phyloP scores from a whole-genome alignment of 257 asterid species.

The Solanum medicagineum region DNA sequence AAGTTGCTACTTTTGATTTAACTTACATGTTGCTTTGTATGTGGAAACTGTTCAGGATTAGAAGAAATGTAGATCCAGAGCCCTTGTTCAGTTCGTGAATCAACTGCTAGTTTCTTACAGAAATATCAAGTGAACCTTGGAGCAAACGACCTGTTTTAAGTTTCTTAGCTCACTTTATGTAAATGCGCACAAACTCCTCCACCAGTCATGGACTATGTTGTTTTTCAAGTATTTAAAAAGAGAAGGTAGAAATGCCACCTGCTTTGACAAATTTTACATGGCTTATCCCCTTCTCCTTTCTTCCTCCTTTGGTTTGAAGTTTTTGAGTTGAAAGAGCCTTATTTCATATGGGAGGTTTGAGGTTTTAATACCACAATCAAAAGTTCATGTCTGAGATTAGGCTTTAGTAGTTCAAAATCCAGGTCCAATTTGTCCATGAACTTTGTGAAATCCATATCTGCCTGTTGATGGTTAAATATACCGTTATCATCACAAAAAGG shows the following conservation, averaged over 20 bases:
- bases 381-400: not conserved
- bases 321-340: not conserved
- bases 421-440: not conserved
- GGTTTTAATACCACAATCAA: not conserved
- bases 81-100: conserved; percentile 34
- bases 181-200: not conserved
- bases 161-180: not conserved
- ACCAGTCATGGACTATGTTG: not conserved
- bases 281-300: not conserved
- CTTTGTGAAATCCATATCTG: not conserved
- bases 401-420: not conserved
- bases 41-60: conserved; percentile 29
- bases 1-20: not conserved
- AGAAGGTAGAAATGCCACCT: not conserved
- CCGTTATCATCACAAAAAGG: not conserved
- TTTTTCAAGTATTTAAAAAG: not conserved
- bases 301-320: not conserved
- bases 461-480: not conserved
- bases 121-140: not conserved
- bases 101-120: not conserved
- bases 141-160: not conserved
- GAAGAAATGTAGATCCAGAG: conserved; percentile 47
- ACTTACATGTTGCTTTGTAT: not conserved
- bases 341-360: not conserved
- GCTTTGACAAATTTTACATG: not conserved